Base-by-base conservation (phyloP, 2,329 filamentous ascomycete genomes). In the Arthrobotrys megalospora region DNA sequence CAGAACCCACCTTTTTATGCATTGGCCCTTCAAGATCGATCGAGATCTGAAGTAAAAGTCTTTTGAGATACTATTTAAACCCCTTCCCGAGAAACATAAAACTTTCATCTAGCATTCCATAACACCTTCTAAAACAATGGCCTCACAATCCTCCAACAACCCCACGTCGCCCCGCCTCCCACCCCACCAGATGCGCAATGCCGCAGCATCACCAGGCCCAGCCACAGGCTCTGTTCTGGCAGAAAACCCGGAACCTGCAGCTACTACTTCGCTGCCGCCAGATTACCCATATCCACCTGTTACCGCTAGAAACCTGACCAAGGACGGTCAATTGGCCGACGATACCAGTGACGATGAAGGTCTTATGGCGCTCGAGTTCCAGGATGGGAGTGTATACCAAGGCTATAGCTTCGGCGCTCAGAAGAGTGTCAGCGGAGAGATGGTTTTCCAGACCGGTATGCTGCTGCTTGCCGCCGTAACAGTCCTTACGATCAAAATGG, bases 391-490 rank as follows among this genome's bases (percentile, higher is more conserved):
- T 75, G 89, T 93, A 83, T 97, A 94, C 88, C 93, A 96, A 84
- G 96, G 96, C 82, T 94, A 93, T 87, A 97, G 94, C 89, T 99
- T 99, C 84, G 96, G 96, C 85, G 94, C 95, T 80, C 89, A 93
- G 83, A 97, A 94, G 89, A 97, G 93, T 87, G 90, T 96, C 83
- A 92, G 95, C 81, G 96, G 96, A 85, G 96, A 99, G 88, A 88
- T 99, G 84, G 96, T 99, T 86, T 99, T 99, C 87, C 95, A 98
- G 89, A 99, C 96, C 75, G 96, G 96, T 85, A 97, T 98, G 94
- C 67, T 53, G 43, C 24, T 14, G 11, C 24, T 62, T 48, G 52
- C 52, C 8, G 14, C 48, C 41, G 34, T 43, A 32, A 38, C 10
- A 36, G 8, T 41, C 19, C 32, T 28, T 21, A 32, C 12, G 12